These are phyloP conservation scores for Pyrenula aspistea DNA, from an alignment of 495 filamentous ascomycete species.

Conservation along the genomic window DNA sequence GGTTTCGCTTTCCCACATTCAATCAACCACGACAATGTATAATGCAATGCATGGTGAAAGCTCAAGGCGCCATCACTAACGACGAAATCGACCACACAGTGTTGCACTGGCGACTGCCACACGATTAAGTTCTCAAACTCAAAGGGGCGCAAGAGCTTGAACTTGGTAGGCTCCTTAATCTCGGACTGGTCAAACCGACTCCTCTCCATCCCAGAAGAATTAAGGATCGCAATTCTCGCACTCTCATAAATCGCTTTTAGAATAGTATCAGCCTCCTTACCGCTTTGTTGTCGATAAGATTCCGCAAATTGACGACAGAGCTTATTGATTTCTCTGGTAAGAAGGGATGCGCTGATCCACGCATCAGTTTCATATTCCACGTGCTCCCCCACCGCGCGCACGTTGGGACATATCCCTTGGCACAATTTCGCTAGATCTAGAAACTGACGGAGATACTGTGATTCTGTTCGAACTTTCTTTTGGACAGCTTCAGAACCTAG, in stretches of 20 bases:
- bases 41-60: constrained; percentile 95
- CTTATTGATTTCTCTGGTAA: constrained; percentile 88
- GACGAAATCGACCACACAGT: constrained; percentile 70
- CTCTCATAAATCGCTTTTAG: constrained; percentile 62
- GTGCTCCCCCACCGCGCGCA: constrained; percentile 84
- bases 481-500: constrained; percentile 80
- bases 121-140: constrained; percentile 60
- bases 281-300: constrained; percentile 58
- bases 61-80: constrained; percentile 86
- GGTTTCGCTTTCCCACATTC: constrained; percentile 50
- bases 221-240: constrained; percentile 66
- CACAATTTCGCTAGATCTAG: constrained; percentile 89
- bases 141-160: constrained; percentile 65
- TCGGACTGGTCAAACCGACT: constrained; percentile 76
- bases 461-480: constrained; percentile 65
- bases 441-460: constrained; percentile 84
- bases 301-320: constrained; percentile 81
- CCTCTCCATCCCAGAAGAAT: constrained; percentile 83
- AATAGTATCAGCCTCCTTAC: constrained; percentile 47
- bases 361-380: constrained; percentile 97
- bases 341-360: constrained; percentile 91
- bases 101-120: constrained; percentile 22
- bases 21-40: constrained; percentile 93
- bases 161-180: constrained; percentile 69
- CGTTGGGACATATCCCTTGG: constrained; percentile 92